Conservation (phyloP, 2,329 filamentous ascomycete species). For the Clathrospora elynae region DNA sequence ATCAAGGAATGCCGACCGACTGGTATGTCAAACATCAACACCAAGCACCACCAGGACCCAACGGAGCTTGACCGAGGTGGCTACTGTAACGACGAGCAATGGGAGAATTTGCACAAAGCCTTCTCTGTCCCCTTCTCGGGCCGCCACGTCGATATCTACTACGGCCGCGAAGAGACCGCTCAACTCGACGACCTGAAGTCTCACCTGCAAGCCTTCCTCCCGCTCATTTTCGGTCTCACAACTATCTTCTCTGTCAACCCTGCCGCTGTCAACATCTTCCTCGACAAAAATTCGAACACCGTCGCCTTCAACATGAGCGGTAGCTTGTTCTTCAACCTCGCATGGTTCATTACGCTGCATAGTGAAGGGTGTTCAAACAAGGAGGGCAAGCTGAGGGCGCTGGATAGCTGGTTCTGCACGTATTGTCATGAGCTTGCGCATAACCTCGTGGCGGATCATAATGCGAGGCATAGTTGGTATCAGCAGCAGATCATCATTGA, state of each 20-base stretch:
- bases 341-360: conserved; percentile 84
- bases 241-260: conserved; percentile 68
- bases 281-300: conserved; percentile 75
- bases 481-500: conserved; percentile 48
- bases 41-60: conserved; percentile 44
- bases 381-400: conserved; percentile 49
- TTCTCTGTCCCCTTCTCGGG: conserved; percentile 43
- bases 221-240: conserved; percentile 42
- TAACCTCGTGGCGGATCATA: conserved; percentile 80
- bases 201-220: conserved; percentile 38
- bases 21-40: conserved; percentile 40
- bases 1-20: conserved; percentile 47
- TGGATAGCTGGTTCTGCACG: conserved; percentile 93
- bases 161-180: conserved; percentile 37
- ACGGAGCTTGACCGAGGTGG: conserved; percentile 47
- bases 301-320: conserved; percentile 92
- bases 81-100: conserved; percentile 47
- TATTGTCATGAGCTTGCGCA: conserved; percentile 94
- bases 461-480: conserved; percentile 47
- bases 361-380: conserved; percentile 26
- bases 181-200: conserved; percentile 34
- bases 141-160: conserved; percentile 45
- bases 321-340: conserved; percentile 90
- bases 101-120: conserved; percentile 46
- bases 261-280: conserved; percentile 80